These are phyloP conservation scores for Ustilago loliicola DNA, from an alignment of 1,284 basidiomycete genomes.

Conservation along the genomic window DNA sequence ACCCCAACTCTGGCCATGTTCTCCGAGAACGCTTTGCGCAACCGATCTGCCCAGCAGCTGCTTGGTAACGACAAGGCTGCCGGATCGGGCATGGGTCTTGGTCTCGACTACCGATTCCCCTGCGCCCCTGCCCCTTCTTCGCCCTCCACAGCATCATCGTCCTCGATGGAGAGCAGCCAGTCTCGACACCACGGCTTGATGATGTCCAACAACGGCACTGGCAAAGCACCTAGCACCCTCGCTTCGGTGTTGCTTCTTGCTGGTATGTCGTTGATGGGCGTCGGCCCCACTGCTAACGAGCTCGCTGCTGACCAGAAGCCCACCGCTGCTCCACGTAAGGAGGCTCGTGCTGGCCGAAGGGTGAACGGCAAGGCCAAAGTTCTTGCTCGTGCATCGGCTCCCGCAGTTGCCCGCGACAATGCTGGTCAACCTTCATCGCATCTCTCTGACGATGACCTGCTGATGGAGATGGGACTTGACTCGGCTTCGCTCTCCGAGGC, in stretches of 20 bases:
- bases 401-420: constrained; percentile 10
- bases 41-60: constrained; percentile 24
- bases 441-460: constrained; percentile 51
- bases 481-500: constrained; percentile 40
- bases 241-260: constrained; percentile 30
- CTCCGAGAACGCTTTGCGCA: constrained; percentile 40
- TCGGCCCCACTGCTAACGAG: constrained; percentile 23
- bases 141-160: constrained; percentile 45
- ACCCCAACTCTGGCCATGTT: constrained; percentile 52
- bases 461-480: constrained; percentile 38
- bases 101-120: constrained; percentile 43
- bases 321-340: constrained; percentile 19
- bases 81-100: constrained; percentile 30
- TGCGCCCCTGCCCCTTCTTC: constrained; percentile 42
- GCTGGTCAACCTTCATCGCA: constrained; percentile 55
- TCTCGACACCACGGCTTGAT: constrained; percentile 19
- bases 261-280: constrained; percentile 44
- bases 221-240: constrained; percentile 28
- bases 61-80: constrained; percentile 17
- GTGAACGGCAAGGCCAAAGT: constrained; percentile 3
- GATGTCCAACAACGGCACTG: constrained; percentile 11
- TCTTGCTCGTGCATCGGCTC: constrained; percentile 10
- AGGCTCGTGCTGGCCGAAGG: constrained; percentile 26
- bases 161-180: constrained; percentile 28
- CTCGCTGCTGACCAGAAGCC: constrained; percentile 23